Conservation (phyloP, 305 asterid species). For the Fraxinus sp. region DNA sequence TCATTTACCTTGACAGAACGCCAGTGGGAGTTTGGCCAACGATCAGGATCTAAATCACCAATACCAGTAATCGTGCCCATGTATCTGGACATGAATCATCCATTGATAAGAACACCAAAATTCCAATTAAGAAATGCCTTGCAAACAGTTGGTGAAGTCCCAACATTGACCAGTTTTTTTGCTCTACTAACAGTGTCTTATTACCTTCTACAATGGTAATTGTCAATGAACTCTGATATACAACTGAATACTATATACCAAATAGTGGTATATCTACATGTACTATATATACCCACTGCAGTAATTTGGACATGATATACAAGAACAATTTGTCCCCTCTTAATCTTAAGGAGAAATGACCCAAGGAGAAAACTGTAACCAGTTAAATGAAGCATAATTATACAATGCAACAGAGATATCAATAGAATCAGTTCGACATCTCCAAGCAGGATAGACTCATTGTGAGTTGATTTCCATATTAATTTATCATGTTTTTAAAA, state of each 20-base stretch:
- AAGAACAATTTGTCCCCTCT: background rate
- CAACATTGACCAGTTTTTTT: background rate
- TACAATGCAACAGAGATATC: background rate
- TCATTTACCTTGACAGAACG: conserved; percentile 55
- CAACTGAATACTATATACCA: background rate
- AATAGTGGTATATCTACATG: background rate
- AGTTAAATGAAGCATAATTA: background rate
- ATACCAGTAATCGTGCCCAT: conserved; percentile 69
- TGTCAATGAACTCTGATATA: background rate
- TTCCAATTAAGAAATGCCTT: conserved; percentile 2
- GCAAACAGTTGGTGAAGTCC: background rate
- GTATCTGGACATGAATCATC: conserved; percentile 38
- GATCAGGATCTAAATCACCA: conserved; percentile 61
- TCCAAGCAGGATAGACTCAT: background rate
- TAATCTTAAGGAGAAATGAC: conserved; percentile 2
- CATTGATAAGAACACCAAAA: conserved; percentile 16
- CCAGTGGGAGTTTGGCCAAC: conserved; percentile 71
- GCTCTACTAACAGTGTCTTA: background rate
- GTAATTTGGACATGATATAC: background rate
- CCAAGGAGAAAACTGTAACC: background rate
- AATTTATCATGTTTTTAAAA: background rate
- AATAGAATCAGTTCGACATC: background rate
- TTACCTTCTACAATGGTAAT: background rate
- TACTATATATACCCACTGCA: background rate
- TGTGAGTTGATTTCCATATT: background rate